A percentile compares a stretch with the other conserved stretches of the same genome.
phyloP scores from a whole-genome alignment of 1,284 basidiomycete genomes.

The Boletus semigastroideus region DNA sequence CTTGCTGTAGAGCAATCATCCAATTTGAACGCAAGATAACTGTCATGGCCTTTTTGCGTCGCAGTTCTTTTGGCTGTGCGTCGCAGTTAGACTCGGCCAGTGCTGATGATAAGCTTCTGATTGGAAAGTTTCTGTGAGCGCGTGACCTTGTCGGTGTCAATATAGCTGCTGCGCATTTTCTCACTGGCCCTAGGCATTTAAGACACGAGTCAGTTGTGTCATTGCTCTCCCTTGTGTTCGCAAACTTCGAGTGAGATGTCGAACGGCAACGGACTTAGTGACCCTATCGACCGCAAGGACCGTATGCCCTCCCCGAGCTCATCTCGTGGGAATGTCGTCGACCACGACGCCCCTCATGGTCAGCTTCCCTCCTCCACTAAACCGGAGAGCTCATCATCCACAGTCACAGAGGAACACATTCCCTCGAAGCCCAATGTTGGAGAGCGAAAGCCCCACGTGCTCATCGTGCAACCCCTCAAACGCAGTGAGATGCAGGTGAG shows the following conservation, averaged over 20 bases:
- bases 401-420: conserved; percentile 57
- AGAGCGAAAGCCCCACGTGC: conserved; percentile 42
- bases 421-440: conserved; percentile 34
- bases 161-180: conserved; percentile 12
- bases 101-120: conserved; percentile 3
- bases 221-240: neutral
- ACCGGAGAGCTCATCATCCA: conserved; percentile 14
- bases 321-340: conserved; percentile 67
- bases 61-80: no score
- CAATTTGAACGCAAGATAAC: no score
- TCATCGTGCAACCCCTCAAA: conserved; percentile 80
- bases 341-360: conserved; percentile 72
- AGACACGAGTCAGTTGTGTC: no score
- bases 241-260: conserved; percentile 24
- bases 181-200: conserved; percentile 5
- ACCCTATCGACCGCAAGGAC: conserved; percentile 50
- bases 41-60: no score
- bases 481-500: conserved; percentile 81
- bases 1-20: no score
- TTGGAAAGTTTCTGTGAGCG: neutral
- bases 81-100: no score
- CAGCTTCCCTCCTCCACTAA: conserved; percentile 21
- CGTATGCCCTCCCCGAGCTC: conserved; percentile 45
- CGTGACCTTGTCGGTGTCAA: conserved; percentile 5
- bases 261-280: conserved; percentile 29